These are phyloP conservation scores for Tarenaya hassleriana DNA, from an alignment of 345 rosid species.

Conservation along the genomic window DNA sequence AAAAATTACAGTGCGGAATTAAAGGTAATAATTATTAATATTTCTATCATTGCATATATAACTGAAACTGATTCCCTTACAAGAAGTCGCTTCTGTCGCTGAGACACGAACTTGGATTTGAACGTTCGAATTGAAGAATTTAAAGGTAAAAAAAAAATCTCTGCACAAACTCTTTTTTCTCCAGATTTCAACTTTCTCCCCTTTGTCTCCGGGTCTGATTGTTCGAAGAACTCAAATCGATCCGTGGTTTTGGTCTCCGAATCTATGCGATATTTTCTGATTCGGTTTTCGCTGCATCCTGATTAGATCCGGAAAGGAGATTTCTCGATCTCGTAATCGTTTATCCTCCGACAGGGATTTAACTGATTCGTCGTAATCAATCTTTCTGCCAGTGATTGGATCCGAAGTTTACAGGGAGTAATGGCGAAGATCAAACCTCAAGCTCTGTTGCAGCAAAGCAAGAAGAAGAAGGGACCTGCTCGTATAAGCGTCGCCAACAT, in stretches of 20 bases:
- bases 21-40: too few species aligned
- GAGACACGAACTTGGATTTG: too few species aligned
- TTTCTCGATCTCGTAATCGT: conserved; percentile 10
- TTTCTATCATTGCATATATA: too few species aligned
- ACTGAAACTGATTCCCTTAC: too few species aligned
- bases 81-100: too few species aligned
- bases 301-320: conserved; percentile 5
- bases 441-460: conserved; percentile 67
- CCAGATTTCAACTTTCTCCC: neutral
- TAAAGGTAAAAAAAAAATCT: too few species aligned
- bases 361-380: neutral
- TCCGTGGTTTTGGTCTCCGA: neutral
- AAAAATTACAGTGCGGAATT: too few species aligned
- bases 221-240: neutral
- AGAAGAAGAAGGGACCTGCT: conserved; percentile 63
- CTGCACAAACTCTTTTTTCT: neutral
- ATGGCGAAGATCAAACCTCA: conserved; percentile 85
- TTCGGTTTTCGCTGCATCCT: neutral
- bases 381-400: conserved; percentile 10
- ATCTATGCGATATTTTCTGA: neutral
- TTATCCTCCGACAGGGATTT: neutral
- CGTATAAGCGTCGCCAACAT: conserved; percentile 47
- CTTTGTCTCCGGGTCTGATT: neutral
- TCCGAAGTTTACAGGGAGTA: conserved; percentile 21
- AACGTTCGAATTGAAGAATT: too few species aligned